Base-by-base conservation (phyloP, 371 early-diverging fungal species). In the Lichtheimia hyalospora region DNA sequence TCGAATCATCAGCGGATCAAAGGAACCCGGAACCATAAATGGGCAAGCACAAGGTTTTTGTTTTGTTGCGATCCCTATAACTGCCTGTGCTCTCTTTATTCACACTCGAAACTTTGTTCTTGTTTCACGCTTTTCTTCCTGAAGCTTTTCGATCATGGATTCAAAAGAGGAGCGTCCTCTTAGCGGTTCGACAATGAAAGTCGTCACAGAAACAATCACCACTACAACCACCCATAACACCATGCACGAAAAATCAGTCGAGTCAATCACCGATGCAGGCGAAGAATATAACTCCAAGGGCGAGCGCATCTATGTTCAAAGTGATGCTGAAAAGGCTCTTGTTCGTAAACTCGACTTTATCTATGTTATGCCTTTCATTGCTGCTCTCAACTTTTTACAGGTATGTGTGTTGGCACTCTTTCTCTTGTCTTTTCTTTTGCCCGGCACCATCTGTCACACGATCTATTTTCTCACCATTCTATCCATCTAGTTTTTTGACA, bases 301-400 rank as follows among this genome's bases (percentile, higher is more conserved):
- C 28, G 64, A 69, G 4, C 58, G 50, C n/a, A 46, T 62, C 34
- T 66, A 69, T 44, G 56, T 55, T 16, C 64, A 66, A 42, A 43
- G 60, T 39, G 43, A 43, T 0, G 55, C 54, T 12, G 73, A 75
- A 34, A 53, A 49, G 20, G n/a, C 14, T 3, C 52, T 67, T 13
- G 67, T 70, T 3, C 61, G 70, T 15, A 63, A 61, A 48, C 43
- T 70, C 15, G 67, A 67, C 51, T 70, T 52, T 34, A 44, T 67
- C 28, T 64, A 61, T 51, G 67, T 70, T n/a, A 70, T 70, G 70
- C 70, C 70, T 10, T 67, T 60, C 25, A 56, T 70, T 48, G 63
- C 64, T 23, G 46, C 63, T 44, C 61, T 70, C 28, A 70, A 67
- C 52, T 67, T 70, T 53, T 55, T 70, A 16, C 70, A 70, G 64